phyloP scores from a whole-genome alignment of 2,329 filamentous ascomycete genomes.

The Zasmidium citrigriseum region DNA sequence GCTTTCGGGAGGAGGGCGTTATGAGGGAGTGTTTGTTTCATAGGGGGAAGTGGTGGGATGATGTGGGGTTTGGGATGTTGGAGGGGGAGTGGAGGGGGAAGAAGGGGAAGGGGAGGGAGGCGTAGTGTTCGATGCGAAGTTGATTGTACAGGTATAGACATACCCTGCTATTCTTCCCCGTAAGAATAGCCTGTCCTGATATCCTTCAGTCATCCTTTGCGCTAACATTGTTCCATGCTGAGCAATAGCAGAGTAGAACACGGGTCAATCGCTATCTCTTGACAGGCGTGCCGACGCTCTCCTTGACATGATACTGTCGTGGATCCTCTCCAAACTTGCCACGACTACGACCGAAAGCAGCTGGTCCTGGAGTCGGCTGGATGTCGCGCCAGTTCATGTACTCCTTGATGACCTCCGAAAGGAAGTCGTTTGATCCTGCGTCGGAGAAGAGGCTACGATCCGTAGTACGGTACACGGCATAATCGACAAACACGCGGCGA shows the following conservation, averaged over 20 bases:
- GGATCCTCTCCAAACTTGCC: not conserved
- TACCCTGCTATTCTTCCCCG: no score
- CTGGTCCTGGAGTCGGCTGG: not conserved
- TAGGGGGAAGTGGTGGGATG: conserved; percentile 1
- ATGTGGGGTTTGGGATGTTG: conserved; percentile 1
- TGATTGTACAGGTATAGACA: no score
- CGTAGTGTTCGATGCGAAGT: not conserved
- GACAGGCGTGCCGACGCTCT: not conserved
- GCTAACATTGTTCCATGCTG: no score
- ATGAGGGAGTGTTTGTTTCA: conserved; percentile 1
- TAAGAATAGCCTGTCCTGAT: no score
- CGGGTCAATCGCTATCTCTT: no score
- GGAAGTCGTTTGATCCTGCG: not conserved
- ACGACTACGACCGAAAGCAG: not conserved
- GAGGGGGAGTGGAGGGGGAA: conserved; percentile 5
- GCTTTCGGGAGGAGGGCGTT: not conserved
- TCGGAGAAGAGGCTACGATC: not conserved
- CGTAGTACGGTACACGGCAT: not conserved
- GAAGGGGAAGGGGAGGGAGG: not conserved
- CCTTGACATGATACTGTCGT: not conserved
- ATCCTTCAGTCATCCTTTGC: no score
- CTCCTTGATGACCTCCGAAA: not conserved
- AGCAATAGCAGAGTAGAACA: no score
- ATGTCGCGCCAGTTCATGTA: not conserved
- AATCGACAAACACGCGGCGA: not conserved